phyloP scores from a whole-genome alignment of 345 rosid species.

The Brassica juncea region DNA sequence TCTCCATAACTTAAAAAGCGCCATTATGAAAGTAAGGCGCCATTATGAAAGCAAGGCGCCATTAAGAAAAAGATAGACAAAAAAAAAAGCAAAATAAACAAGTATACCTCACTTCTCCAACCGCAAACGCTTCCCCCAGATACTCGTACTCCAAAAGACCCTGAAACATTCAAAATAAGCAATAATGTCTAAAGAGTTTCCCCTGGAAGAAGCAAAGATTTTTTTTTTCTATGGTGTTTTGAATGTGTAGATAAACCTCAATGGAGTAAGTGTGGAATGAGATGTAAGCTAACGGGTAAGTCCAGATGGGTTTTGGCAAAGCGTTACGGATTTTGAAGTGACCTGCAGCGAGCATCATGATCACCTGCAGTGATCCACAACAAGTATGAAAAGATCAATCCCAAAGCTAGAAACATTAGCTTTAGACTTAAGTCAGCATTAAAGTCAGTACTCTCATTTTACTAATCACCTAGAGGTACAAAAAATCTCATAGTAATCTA shows the following conservation, averaged over 20 bases:
- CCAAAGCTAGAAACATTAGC: not conserved
- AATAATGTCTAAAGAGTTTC: not conserved
- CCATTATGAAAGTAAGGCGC: not conserved
- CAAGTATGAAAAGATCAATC: slow-evolving; percentile 11
- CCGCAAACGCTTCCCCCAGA: slow-evolving; percentile 73
- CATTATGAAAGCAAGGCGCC: not conserved
- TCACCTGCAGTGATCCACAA: slow-evolving; percentile 55
- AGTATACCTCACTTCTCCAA: slow-evolving; percentile 61
- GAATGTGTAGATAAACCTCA: slow-evolving; percentile 52
- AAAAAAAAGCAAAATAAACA: not conserved
- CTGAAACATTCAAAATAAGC: slow-evolving; percentile 39
- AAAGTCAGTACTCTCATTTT: too few species aligned
- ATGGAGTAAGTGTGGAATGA: slow-evolving; percentile 90
- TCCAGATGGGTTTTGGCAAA: slow-evolving; percentile 83
- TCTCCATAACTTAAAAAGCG: not conserved
- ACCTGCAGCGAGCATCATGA: slow-evolving; percentile 98
- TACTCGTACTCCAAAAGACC: slow-evolving; percentile 96
- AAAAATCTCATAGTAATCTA: too few species aligned
- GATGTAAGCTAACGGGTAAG: slow-evolving; percentile 81
- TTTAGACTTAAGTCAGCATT: not conserved
- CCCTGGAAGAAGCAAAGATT: not conserved
- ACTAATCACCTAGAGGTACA: too few species aligned
- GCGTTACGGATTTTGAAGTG: slow-evolving; percentile 85
- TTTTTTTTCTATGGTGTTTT: not conserved
- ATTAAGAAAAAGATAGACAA: not conserved